Conservation (phyloP, 495 filamentous ascomycete species). For the Aspergillus cavernicola region DNA sequence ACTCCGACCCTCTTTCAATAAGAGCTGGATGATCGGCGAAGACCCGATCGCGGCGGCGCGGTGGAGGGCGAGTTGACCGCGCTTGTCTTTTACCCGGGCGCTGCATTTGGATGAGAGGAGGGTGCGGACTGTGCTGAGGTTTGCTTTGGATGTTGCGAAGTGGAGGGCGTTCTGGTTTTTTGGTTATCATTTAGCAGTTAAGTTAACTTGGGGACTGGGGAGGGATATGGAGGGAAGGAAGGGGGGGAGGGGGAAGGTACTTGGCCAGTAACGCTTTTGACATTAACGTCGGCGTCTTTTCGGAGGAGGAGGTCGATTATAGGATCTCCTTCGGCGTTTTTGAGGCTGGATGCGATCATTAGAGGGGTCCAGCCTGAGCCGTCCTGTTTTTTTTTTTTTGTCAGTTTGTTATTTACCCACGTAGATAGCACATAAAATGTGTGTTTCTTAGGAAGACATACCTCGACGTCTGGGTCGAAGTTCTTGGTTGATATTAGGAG, state of each 20-base stretch:
- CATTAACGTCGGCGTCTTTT: conserved; percentile 79
- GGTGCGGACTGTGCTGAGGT: conserved; percentile 73
- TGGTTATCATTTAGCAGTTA: background rate
- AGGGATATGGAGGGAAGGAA: background rate
- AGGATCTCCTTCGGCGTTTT: conserved; percentile 52
- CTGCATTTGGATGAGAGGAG: conserved; percentile 74
- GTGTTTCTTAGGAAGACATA: conserved; percentile 25
- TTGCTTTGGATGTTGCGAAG: conserved; percentile 85
- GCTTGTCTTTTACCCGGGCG: conserved; percentile 78
- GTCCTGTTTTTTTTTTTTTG: conserved; percentile 55
- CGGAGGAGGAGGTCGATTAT: conserved; percentile 68
- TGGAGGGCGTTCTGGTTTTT: conserved; percentile 70
- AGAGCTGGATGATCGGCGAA: conserved; percentile 74
- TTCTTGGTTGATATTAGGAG: conserved; percentile 61
- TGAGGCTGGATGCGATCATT: conserved; percentile 85
- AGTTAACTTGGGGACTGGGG: background rate
- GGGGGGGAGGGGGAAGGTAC: conserved; percentile 27
- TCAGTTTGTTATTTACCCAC: background rate
- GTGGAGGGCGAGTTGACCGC: conserved; percentile 82
- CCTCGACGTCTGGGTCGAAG: conserved; percentile 87
- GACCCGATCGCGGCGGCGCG: conserved; percentile 88
- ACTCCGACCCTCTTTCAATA: conserved; percentile 70
- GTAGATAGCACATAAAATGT: too few relatives aligned
- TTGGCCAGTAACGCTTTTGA: conserved; percentile 67
- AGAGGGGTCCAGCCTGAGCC: conserved; percentile 89